Percentiles rank a stretch among this genome's conserved stretches.
phyloP scores from a whole-genome alignment of 2,329 filamentous ascomycete genomes.

The Aspergillus jensenii region DNA sequence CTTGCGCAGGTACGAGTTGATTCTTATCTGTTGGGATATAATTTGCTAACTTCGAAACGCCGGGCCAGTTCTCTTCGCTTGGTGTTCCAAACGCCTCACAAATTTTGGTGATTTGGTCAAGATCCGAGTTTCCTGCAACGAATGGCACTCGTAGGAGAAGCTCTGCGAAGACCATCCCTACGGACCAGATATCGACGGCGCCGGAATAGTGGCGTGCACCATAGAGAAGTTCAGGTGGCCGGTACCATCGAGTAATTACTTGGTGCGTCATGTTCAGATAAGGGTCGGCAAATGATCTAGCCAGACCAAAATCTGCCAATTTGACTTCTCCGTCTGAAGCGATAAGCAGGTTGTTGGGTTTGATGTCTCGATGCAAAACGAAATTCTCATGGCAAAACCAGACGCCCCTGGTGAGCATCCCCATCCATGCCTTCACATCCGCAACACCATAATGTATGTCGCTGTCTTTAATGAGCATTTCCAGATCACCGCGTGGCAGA shows the following conservation, averaged over 20 bases:
- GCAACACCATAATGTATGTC: conserved; percentile 79
- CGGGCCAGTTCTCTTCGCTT: conserved; percentile 93
- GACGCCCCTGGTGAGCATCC: conserved; percentile 87
- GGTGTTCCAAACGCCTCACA: conserved; percentile 85
- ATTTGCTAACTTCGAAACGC: conserved; percentile 74
- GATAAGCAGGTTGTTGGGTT: conserved; percentile 96
- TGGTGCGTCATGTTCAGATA: conserved; percentile 86
- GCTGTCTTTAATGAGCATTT: conserved; percentile 88
- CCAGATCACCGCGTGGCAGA: conserved; percentile 87
- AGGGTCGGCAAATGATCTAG: conserved; percentile 84
- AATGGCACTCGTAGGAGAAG: conserved; percentile 80
- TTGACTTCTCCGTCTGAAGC: conserved; percentile 91
- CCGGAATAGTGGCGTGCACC: conserved; percentile 86
- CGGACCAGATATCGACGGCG: conserved; percentile 90
- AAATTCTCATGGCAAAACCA: conserved; percentile 98
- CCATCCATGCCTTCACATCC: conserved; percentile 98
- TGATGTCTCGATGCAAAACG: conserved; percentile 95
- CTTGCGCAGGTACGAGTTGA: conserved; percentile 58
- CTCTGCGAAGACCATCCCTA: conserved; percentile 91
- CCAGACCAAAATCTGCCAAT: conserved; percentile 95
- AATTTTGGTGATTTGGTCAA: conserved; percentile 83
- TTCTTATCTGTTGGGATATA: conserved; percentile 70
- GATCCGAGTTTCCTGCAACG: conserved; percentile 77
- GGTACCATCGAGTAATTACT: conserved; percentile 96
- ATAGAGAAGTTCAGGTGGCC: conserved; percentile 89